Percentiles rank a stretch among this genome's conserved stretches.
Conservation (phyloP, 1,284 basidiomycete genomes). For the Leccinum pseudoinsigne region DNA sequence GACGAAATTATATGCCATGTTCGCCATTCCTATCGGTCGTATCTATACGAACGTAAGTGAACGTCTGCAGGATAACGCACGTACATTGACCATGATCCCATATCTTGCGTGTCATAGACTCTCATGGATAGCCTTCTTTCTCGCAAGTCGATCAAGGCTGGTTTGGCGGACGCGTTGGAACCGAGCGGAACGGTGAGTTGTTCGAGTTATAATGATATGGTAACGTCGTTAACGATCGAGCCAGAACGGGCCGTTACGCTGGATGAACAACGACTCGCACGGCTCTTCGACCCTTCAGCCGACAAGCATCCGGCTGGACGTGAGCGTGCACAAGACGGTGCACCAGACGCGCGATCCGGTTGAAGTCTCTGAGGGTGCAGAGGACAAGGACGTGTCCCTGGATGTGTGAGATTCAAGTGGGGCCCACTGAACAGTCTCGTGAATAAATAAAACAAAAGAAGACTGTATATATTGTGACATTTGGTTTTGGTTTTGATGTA, state of each 20-base stretch:
- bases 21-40: constrained; percentile 3
- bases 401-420: neutral
- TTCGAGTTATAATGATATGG: neutral
- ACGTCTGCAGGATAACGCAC: neutral
- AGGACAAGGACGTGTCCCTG: neutral
- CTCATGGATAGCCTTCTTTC: constrained; percentile 2
- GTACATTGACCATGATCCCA: neutral
- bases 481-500: neutral
- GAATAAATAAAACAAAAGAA: neutral
- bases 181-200: neutral
- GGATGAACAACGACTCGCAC: neutral
- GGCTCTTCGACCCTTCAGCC: neutral
- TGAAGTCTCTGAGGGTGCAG: neutral
- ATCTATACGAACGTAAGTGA: constrained; percentile 3
- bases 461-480: neutral
- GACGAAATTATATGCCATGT: neutral
- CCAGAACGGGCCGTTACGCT: neutral
- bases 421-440: neutral
- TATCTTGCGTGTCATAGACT: neutral
- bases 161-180: neutral
- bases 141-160: neutral
- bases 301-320: neutral
- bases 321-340: neutral
- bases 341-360: neutral
- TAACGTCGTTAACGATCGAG: neutral